phyloP scores from a whole-genome alignment of 305 asterid genomes.

The Solanum chacoense region DNA sequence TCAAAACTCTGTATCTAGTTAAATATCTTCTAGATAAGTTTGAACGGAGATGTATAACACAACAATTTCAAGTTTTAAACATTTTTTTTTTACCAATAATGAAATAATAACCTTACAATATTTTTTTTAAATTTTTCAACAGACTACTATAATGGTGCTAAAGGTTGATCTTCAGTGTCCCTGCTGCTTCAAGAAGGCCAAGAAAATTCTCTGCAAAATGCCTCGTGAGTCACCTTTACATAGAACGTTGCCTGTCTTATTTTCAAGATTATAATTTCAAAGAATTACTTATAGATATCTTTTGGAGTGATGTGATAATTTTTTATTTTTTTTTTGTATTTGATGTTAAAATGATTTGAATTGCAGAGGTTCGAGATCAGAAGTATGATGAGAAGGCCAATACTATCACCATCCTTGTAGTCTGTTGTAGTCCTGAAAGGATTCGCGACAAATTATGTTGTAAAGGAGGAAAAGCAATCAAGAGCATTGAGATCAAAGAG shows the following conservation, averaged over 20 bases:
- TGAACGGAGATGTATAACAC: rapidly evolving
- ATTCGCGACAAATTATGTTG: slow-evolving; percentile 57
- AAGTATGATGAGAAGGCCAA: slow-evolving; percentile 49
- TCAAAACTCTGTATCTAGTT: not conserved
- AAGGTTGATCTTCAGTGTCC: slow-evolving; percentile 78
- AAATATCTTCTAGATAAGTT: not conserved
- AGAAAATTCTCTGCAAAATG: slow-evolving; percentile 63
- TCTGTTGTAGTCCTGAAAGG: slow-evolving; percentile 61
- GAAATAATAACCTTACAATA: not conserved
- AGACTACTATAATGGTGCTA: slow-evolving; percentile 61
- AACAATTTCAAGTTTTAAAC: not conserved
- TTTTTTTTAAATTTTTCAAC: not conserved
- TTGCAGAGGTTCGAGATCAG: slow-evolving; percentile 55
- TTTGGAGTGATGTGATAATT: not conserved
- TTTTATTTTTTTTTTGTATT: too few species aligned
- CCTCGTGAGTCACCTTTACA: slow-evolving; percentile 39
- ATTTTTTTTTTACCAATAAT: not conserved
- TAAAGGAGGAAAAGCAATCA: slow-evolving; percentile 42
- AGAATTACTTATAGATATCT: not conserved
- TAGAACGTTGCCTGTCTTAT: not conserved
- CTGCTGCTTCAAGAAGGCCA: slow-evolving; percentile 68
- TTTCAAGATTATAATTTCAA: not conserved
- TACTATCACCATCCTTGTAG: slow-evolving; percentile 45
- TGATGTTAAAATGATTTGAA: not conserved
- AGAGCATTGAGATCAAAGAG: slow-evolving; percentile 47